These are phyloP conservation scores for Suhomyces vadensis DNA, from an alignment of 805 yeast species.

Conservation along the genomic window DNA sequence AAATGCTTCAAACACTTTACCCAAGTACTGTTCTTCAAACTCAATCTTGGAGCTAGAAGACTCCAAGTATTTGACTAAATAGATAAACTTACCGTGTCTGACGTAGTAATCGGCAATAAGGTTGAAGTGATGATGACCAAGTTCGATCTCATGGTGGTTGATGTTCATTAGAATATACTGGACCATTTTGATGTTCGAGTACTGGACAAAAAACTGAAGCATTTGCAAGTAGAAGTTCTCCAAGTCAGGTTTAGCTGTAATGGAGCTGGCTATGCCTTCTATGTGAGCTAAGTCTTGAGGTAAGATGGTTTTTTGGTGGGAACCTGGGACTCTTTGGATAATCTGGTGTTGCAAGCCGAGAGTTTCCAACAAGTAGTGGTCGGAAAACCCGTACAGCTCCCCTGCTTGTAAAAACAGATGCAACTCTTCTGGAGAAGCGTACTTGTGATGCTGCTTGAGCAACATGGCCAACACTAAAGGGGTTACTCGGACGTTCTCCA, in stretches of 20 bases:
- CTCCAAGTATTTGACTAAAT: constrained; percentile 26
- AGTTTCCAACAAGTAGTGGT: constrained; percentile 26
- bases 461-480: constrained; percentile 28
- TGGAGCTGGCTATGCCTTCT: constrained; percentile 16
- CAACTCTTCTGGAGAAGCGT: constrained; percentile 31
- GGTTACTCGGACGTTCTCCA: constrained; percentile 9
- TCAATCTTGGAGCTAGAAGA: constrained; percentile 16
- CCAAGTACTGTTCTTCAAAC: constrained; percentile 26
- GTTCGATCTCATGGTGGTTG: constrained; percentile 20
- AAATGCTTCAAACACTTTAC: constrained; percentile 31
- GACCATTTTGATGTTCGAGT: constrained; percentile 28
- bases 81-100: constrained; percentile 28
- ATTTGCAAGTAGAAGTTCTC: constrained; percentile 29
- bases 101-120: constrained; percentile 28
- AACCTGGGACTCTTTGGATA: constrained; percentile 23
- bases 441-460: constrained; percentile 29
- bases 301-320: constrained; percentile 26
- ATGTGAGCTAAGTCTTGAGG: constrained; percentile 26
- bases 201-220: constrained; percentile 29
- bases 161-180: constrained; percentile 30
- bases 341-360: constrained; percentile 27
- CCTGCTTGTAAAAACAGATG: constrained; percentile 21
- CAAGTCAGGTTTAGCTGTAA: constrained; percentile 18
- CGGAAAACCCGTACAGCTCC: constrained; percentile 18
- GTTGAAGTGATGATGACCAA: constrained; percentile 18